phyloP scores from a whole-genome alignment of 2,329 filamentous ascomycete species.

The Rosellinia necatrix region DNA sequence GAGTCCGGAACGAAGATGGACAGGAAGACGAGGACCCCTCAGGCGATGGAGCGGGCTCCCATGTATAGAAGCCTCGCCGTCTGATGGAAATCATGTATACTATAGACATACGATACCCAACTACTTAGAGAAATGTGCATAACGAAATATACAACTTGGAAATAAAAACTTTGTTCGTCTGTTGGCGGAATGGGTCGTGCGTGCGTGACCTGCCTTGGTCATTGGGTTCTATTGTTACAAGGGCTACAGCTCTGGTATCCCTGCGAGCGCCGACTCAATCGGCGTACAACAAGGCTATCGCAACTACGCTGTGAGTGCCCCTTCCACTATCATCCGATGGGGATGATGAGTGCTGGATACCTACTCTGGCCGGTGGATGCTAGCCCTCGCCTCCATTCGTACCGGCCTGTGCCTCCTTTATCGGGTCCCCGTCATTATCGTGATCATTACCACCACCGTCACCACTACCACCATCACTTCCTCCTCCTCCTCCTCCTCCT shows the following conservation, averaged over 20 bases:
- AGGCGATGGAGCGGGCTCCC: background rate
- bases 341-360: too few species aligned
- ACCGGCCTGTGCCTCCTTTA: conserved; percentile 7
- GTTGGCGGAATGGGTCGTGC: background rate
- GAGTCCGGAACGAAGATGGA: background rate
- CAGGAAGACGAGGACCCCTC: background rate
- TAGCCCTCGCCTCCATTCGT: conserved; percentile 16
- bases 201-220: conserved; percentile 17
- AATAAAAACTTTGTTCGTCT: background rate
- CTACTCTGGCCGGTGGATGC: background rate
- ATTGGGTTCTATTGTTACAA: conserved; percentile 30
- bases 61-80: background rate
- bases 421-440: background rate
- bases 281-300: conserved; percentile 2
- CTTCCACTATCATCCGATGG: background rate
- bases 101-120: conserved; percentile 16
- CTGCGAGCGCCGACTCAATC: conserved; percentile 2
- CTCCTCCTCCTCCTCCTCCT: conserved; percentile 14
- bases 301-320: background rate
- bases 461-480: conserved; percentile 16
- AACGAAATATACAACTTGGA: conserved; percentile 9
- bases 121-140: conserved; percentile 5
- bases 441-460: background rate
- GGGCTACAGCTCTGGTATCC: conserved; percentile 20
- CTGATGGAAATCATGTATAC: conserved; percentile 6